These are phyloP conservation scores for Agaricus blazei DNA, from an alignment of 768 basidiomycete genomes.

Conservation along the genomic window DNA sequence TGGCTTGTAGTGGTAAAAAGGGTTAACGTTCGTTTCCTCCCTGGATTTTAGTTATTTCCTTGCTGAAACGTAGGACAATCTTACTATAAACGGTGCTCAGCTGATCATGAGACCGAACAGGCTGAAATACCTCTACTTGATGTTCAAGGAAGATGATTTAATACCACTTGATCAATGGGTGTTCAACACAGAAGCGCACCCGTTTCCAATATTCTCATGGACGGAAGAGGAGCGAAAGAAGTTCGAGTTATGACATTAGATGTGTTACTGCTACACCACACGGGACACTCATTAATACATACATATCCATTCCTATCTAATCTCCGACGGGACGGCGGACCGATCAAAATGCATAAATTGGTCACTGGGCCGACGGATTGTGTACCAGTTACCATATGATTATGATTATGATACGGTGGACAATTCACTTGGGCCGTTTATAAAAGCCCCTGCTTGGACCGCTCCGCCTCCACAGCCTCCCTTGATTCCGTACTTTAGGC, in stretches of 20 bases:
- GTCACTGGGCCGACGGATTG: too few species aligned
- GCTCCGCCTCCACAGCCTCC: slow-evolving; percentile 1
- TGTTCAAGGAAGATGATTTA: slow-evolving; percentile 62
- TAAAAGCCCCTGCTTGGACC: too few species aligned
- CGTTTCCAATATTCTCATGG: slow-evolving; percentile 69
- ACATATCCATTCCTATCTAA: too few species aligned
- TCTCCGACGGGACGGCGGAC: too few species aligned
- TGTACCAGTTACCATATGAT: too few species aligned
- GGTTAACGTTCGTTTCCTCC: background rate
- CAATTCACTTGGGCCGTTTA: too few species aligned
- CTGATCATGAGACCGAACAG: slow-evolving; percentile 23
- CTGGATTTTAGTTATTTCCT: slow-evolving; percentile 38
- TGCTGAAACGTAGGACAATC: slow-evolving; percentile 36
- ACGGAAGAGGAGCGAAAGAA: slow-evolving; percentile 41
- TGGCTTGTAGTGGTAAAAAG: background rate
- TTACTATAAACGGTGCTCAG: slow-evolving; percentile 1
- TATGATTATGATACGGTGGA: too few species aligned
- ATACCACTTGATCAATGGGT: slow-evolving; percentile 54
- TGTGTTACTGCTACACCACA: slow-evolving; percentile 4
- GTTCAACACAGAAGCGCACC: slow-evolving; percentile 72
- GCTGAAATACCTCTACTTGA: slow-evolving; percentile 68
- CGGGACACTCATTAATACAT: too few species aligned
- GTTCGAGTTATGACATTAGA: slow-evolving; percentile 30
- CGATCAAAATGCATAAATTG: too few species aligned
- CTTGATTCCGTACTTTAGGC: background rate